phyloP scores from a whole-genome alignment of 2,329 filamentous ascomycete genomes.

The Diaporthe eres region DNA sequence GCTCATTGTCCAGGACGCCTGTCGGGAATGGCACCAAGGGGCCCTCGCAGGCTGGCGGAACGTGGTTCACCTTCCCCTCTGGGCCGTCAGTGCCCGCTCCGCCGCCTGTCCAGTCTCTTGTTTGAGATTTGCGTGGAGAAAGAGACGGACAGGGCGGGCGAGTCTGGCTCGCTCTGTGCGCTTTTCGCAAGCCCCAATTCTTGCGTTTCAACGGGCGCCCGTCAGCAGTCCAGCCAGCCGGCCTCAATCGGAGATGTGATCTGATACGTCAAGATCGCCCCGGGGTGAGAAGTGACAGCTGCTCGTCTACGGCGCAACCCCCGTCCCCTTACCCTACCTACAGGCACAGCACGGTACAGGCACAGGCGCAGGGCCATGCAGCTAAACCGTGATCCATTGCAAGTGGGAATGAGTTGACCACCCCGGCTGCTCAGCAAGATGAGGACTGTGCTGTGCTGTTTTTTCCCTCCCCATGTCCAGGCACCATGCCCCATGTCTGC shows the following conservation, averaged over 20 bases:
- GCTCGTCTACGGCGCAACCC: constrained; percentile 10
- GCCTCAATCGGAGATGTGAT: constrained; percentile 35
- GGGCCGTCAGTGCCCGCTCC: constrained; percentile 11
- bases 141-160: constrained; percentile 12
- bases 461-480: neutral
- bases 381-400: constrained; percentile 16
- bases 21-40: neutral
- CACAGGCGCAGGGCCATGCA: constrained; percentile 6
- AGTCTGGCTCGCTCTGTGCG: constrained; percentile 26
- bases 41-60: neutral
- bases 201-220: constrained; percentile 33
- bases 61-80: constrained; percentile 14
- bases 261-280: constrained; percentile 36
- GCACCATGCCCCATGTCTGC: constrained; percentile 5
- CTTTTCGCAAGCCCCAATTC: constrained; percentile 14
- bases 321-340: neutral
- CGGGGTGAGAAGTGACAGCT: constrained; percentile 36
- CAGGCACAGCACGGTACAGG: neutral
- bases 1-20: constrained; percentile 29
- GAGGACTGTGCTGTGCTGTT: neutral
- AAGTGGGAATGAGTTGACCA: neutral
- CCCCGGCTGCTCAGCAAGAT: neutral
- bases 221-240: constrained; percentile 23
- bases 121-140: constrained; percentile 27
- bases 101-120: neutral